Conservation (phyloP, 1,139 yeast species). For the Scheffersomyces insectosa region DNA sequence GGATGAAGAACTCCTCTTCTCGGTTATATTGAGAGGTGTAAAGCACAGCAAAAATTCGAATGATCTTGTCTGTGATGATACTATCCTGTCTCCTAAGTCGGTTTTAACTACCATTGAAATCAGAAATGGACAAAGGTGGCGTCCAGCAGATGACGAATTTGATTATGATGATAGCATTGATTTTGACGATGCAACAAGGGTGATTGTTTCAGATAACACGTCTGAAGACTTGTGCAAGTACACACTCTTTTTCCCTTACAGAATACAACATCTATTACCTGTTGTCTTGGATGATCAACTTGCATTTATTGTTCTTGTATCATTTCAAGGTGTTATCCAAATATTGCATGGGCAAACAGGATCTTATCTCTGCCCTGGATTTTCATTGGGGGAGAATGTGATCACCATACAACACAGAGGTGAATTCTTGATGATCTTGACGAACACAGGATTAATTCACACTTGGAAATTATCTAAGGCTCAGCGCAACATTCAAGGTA, state of each 20-base stretch:
- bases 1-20: slow-evolving; percentile 43
- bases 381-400: slow-evolving; percentile 61
- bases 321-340: slow-evolving; percentile 70
- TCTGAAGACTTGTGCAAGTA: slow-evolving; percentile 18
- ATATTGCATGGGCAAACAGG: slow-evolving; percentile 71
- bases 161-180: slow-evolving; percentile 35
- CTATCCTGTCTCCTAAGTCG: slow-evolving; percentile 2
- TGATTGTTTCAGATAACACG: slow-evolving; percentile 30
- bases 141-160: slow-evolving; percentile 30
- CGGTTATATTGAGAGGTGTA: slow-evolving; percentile 34
- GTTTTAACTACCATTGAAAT: slow-evolving; percentile 34
- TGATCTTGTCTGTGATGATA: slow-evolving; percentile 6
- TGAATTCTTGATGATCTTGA: slow-evolving; percentile 55
- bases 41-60: slow-evolving; percentile 19
- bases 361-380: slow-evolving; percentile 43
- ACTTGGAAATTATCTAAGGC: slow-evolving; percentile 44
- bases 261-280: slow-evolving; percentile 44
- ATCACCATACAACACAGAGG: slow-evolving; percentile 53
- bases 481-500: slow-evolving; percentile 19
- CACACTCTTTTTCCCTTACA: slow-evolving; percentile 40
- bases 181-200: slow-evolving; percentile 48
- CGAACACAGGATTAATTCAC: slow-evolving; percentile 49
- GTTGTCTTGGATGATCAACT: slow-evolving; percentile 27
- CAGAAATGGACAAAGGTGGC: slow-evolving; percentile 47
- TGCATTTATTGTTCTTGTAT: slow-evolving; percentile 55